A percentile compares a stretch with the other conserved stretches of the same genome.
These are phyloP conservation scores for Agrocybe praecox DNA, from an alignment of 768 basidiomycete genomes.

Conservation along the genomic window DNA sequence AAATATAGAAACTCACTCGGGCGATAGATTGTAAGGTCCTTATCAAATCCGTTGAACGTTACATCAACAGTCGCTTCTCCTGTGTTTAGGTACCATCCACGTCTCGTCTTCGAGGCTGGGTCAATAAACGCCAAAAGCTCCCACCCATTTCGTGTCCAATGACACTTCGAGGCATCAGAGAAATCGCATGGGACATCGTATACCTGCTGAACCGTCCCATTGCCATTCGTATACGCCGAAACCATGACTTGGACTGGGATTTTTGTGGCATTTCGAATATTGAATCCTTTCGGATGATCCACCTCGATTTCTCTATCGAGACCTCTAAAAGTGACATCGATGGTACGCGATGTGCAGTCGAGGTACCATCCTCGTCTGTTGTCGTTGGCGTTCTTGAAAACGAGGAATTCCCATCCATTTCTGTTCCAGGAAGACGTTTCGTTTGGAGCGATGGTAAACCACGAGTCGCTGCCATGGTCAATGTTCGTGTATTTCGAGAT, in stretches of 20 bases:
- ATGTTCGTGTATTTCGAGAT: constrained; percentile 7
- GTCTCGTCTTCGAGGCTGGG: background rate
- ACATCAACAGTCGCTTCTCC: constrained; percentile 3
- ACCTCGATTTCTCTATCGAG: background rate
- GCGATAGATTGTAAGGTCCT: constrained; percentile 7
- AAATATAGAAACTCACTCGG: background rate
- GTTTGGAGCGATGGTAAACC: background rate
- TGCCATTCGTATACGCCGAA: background rate
- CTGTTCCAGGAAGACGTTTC: background rate
- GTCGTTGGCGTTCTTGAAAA: background rate
- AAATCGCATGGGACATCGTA: background rate
- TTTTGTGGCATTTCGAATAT: background rate
- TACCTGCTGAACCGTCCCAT: background rate
- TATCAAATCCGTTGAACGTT: constrained; percentile 12
- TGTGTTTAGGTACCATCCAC: constrained; percentile 13
- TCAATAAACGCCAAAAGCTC: constrained; percentile 10
- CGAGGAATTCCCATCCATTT: background rate
- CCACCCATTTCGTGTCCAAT: constrained; percentile 11
- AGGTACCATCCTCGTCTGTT: background rate
- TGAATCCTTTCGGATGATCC: constrained; percentile 5
- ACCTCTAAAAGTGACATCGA: background rate
- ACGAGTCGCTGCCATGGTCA: background rate
- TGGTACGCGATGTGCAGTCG: background rate
- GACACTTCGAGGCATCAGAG: background rate
- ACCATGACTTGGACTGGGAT: constrained; percentile 3